phyloP scores from a whole-genome alignment of 495 filamentous ascomycete genomes.

The Rusavskia elegans region DNA sequence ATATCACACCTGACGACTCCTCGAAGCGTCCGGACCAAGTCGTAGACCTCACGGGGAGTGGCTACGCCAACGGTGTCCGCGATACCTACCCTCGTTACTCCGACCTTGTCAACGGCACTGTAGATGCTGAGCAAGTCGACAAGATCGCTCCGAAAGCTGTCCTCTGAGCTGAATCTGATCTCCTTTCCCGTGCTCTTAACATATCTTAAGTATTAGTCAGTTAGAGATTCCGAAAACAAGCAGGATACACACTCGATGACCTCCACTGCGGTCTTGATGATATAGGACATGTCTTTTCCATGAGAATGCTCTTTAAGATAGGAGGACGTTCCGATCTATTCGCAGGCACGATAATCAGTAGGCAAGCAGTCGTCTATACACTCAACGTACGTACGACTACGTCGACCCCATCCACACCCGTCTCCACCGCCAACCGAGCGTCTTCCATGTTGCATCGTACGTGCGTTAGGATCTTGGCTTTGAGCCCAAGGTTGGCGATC shows the following conservation, averaged over 20 bases:
- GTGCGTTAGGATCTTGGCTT: constrained; percentile 64
- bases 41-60: constrained; percentile 70
- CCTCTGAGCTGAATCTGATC: constrained; percentile 63
- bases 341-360: neutral
- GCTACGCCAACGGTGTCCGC: constrained; percentile 74
- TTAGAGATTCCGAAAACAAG: neutral
- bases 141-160: constrained; percentile 71
- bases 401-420: constrained; percentile 55
- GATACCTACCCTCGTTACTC: constrained; percentile 70
- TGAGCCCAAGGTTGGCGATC: constrained; percentile 85
- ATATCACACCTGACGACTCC: constrained; percentile 37
- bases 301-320: constrained; percentile 86
- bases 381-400: constrained; percentile 14
- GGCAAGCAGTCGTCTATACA: neutral
- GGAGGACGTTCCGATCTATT: constrained; percentile 67
- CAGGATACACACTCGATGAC: constrained; percentile 88
- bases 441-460: constrained; percentile 92
- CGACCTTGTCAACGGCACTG: constrained; percentile 61
- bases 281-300: constrained; percentile 88
- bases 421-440: constrained; percentile 75
- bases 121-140: constrained; percentile 67
- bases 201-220: neutral
- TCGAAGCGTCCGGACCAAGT: constrained; percentile 51
- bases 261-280: constrained; percentile 58
- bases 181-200: constrained; percentile 22